These are phyloP conservation scores for Stipa capillata DNA, from an alignment of 176 grass and related monocot genomes.

Conservation along the genomic window DNA sequence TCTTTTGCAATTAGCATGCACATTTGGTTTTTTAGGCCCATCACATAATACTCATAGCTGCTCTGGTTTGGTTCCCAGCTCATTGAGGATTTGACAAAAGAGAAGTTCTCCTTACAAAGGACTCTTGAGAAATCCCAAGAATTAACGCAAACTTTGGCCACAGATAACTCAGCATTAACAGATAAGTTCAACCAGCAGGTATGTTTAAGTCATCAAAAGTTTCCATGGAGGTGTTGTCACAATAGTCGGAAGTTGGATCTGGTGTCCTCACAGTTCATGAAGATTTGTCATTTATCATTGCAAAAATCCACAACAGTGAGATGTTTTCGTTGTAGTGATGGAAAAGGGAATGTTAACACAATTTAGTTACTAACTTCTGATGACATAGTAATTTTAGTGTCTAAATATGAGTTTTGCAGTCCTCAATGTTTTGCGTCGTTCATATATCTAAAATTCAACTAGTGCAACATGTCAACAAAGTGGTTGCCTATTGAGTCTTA, in stretches of 20 bases:
- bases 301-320: not conserved
- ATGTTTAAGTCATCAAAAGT: not conserved
- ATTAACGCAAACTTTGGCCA: constrained; percentile 65
- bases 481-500: not conserved
- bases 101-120: constrained; percentile 90
- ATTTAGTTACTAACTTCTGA: not conserved
- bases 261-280: not conserved
- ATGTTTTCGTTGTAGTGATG: not conserved
- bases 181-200: constrained; percentile 99
- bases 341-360: not conserved
- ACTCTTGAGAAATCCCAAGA: constrained; percentile 76
- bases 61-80: constrained; percentile 50
- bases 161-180: constrained; percentile 87
- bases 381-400: not conserved
- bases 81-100: constrained; percentile 96
- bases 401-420: not conserved
- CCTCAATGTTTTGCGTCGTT: not conserved
- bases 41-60: constrained; percentile 20
- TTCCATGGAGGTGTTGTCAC: not conserved
- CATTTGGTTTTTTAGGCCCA: not conserved
- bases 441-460: not conserved
- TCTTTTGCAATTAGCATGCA: not conserved
- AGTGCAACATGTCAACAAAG: not conserved
- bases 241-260: constrained; percentile 6
- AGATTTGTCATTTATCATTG: not conserved